Evolutionary conservation across 148 eudicot genomes (phyloP).

Genomic region (Camellia japonica): DNA sequence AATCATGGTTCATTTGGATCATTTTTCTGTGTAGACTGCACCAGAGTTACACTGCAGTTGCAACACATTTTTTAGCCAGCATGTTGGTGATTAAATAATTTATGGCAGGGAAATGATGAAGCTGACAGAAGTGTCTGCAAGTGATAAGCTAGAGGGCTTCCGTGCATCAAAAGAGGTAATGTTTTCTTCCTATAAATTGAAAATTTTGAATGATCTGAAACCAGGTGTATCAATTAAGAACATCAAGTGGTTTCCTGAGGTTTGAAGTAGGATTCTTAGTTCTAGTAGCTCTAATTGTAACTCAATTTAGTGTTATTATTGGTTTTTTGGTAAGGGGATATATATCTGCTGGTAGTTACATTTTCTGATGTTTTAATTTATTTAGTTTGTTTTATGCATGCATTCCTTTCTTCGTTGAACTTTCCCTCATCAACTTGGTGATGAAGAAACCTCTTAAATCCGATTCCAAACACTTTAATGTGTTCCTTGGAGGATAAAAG

Average conservation of each 20-base stretch:
- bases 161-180: slow-evolving; percentile 95
- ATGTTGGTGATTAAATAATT: slow-evolving; percentile 7
- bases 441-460: no score
- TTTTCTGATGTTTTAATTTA: neutral
- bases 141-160: slow-evolving; percentile 94
- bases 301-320: neutral
- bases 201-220: neutral
- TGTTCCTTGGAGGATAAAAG: no score
- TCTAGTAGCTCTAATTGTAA: neutral
- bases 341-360: neutral
- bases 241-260: neutral
- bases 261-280: slow-evolving; percentile 1
- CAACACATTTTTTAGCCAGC: neutral
- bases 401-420: neutral
- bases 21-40: slow-evolving; percentile 2
- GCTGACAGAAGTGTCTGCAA: slow-evolving; percentile 85
- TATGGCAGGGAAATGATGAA: slow-evolving; percentile 54
- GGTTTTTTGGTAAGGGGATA: neutral
- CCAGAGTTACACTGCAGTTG: neutral
- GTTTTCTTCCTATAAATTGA: neutral
- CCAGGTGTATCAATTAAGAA: neutral
- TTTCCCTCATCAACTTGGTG: no score
- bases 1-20: neutral
- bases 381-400: neutral
- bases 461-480: no score